These are phyloP conservation scores for Fusarium brevicatenulatum DNA, from an alignment of 2,329 filamentous ascomycete genomes.

Conservation along the genomic window DNA sequence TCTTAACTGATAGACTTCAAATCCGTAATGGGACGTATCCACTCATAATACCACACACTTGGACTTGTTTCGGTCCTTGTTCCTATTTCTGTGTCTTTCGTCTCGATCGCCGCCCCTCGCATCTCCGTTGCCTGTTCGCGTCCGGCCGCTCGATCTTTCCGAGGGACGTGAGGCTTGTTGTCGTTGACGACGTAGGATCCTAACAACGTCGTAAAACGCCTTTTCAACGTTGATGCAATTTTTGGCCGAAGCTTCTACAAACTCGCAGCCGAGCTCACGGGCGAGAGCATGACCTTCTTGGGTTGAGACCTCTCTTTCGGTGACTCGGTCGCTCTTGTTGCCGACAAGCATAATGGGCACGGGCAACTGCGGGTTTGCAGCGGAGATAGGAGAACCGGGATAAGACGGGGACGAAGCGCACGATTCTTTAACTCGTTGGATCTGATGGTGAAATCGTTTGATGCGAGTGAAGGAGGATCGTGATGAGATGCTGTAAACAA, in stretches of 20 bases:
- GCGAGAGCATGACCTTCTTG: conserved; percentile 94
- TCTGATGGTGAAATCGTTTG: conserved; percentile 95
- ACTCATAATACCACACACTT: conserved; percentile 56
- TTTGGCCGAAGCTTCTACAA: conserved; percentile 96
- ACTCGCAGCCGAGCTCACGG: conserved; percentile 92
- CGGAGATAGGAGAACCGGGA: conserved; percentile 76
- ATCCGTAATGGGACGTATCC: background rate
- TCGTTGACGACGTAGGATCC: conserved; percentile 86
- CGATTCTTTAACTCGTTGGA: conserved; percentile 96
- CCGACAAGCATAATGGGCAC: conserved; percentile 98
- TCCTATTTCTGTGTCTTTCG: conserved; percentile 49
- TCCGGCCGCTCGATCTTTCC: conserved; percentile 50
- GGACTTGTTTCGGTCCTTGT: conserved; percentile 49
- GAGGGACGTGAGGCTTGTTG: conserved; percentile 62
- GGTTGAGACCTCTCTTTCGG: conserved; percentile 94
- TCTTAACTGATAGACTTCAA: conserved; percentile 16
- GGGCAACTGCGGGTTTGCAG: conserved; percentile 68
- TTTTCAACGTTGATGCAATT: conserved; percentile 99
- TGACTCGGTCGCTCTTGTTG: conserved; percentile 97
- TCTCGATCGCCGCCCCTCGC: conserved; percentile 47
- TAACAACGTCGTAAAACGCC: conserved; percentile 96
- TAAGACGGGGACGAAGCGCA: conserved; percentile 80
- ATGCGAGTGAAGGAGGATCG: conserved; percentile 95
- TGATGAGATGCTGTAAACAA: conserved; percentile 98
- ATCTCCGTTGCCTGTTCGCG: conserved; percentile 52